A percentile compares a stretch with the other conserved stretches of the same genome.
Evolutionary conservation across 2,329 filamentous ascomycete species (phyloP).

Genomic region (Teratosphaeria zuluensis): DNA sequence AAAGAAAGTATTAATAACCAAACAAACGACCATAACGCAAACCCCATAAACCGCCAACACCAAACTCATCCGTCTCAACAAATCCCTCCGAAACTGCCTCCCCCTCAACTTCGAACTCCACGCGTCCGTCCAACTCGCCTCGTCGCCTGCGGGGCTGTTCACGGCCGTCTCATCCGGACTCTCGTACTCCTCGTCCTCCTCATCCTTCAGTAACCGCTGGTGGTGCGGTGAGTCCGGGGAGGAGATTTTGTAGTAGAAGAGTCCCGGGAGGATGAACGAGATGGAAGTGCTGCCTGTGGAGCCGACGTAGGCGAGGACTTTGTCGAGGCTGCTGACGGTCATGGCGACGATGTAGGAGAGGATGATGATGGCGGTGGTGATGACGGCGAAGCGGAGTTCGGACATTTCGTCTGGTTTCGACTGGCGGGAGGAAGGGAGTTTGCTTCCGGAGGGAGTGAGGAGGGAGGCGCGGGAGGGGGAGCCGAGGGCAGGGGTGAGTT

Average conservation of each 20-base stretch:
- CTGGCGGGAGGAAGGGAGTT: constrained; percentile 12
- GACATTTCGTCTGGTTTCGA: constrained; percentile 52
- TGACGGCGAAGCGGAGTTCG: constrained; percentile 77
- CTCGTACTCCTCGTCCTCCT: constrained; percentile 70
- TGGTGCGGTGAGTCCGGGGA: constrained; percentile 78
- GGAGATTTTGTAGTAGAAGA: constrained; percentile 99
- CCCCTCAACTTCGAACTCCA: constrained; percentile 11
- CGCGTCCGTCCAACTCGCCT: constrained; percentile 42
- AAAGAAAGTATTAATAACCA: constrained; percentile 79
- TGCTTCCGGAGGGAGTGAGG: constrained; percentile 10
- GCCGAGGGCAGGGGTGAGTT: constrained; percentile 19
- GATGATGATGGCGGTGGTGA: constrained; percentile 79
- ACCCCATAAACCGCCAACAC: constrained; percentile 73
- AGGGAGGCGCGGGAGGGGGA: constrained; percentile 22
- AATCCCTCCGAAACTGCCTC: constrained; percentile 52
- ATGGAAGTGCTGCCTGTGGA: constrained; percentile 92
- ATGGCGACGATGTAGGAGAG: constrained; percentile 81
- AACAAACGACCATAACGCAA: constrained; percentile 79
- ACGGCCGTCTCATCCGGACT: not conserved
- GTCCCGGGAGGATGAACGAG: constrained; percentile 87
- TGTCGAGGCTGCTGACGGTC: constrained; percentile 80
- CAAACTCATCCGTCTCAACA: constrained; percentile 63
- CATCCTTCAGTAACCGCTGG: constrained; percentile 78
- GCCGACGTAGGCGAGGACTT: constrained; percentile 89
- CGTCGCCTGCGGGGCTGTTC: not conserved